Percentiles rank a stretch among this genome's conserved stretches.
phyloP scores from a whole-genome alignment of 2,329 filamentous ascomycete genomes.

The Ploettnerulaceae sp. region DNA sequence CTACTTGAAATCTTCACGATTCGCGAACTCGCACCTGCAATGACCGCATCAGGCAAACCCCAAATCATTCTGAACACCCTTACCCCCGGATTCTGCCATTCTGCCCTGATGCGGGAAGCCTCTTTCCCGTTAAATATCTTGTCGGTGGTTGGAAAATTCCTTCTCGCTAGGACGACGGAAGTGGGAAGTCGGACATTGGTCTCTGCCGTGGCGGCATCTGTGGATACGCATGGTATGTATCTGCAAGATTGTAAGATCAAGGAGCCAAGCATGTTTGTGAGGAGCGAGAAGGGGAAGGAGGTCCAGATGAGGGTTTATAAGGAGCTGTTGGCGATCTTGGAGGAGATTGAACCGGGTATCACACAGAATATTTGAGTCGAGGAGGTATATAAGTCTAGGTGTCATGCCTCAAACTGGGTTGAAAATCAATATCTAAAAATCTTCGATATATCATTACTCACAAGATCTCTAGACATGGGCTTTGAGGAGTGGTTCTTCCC shows the following conservation, averaged over 20 bases:
- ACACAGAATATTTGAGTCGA: conserved; percentile 17
- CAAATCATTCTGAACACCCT: conserved; percentile 35
- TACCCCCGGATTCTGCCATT: conserved; percentile 35
- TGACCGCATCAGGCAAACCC: conserved; percentile 22
- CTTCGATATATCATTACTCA: neutral
- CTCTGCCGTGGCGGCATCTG: conserved; percentile 29
- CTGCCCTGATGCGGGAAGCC: conserved; percentile 33
- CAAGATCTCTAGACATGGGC: too few relatives aligned
- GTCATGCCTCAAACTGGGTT: neutral
- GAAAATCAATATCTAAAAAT: neutral
- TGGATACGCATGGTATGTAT: conserved; percentile 32
- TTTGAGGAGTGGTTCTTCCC: too few relatives aligned
- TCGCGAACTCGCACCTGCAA: conserved; percentile 31
- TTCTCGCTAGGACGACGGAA: conserved; percentile 33
- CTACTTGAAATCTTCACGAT: conserved; percentile 33
- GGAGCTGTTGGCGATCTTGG: conserved; percentile 41
- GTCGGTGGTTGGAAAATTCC: conserved; percentile 22
- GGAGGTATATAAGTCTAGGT: neutral
- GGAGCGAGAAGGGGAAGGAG: conserved; percentile 37
- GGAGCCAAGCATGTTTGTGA: conserved; percentile 34
- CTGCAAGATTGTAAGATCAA: conserved; percentile 28
- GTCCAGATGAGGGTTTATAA: conserved; percentile 38
- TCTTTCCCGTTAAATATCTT: conserved; percentile 25
- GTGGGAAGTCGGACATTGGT: conserved; percentile 35
- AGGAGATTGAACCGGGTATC: conserved; percentile 40